These are phyloP conservation scores for Zizania palustris DNA, from an alignment of 202 grass and related monocot species.

Conservation along the genomic window DNA sequence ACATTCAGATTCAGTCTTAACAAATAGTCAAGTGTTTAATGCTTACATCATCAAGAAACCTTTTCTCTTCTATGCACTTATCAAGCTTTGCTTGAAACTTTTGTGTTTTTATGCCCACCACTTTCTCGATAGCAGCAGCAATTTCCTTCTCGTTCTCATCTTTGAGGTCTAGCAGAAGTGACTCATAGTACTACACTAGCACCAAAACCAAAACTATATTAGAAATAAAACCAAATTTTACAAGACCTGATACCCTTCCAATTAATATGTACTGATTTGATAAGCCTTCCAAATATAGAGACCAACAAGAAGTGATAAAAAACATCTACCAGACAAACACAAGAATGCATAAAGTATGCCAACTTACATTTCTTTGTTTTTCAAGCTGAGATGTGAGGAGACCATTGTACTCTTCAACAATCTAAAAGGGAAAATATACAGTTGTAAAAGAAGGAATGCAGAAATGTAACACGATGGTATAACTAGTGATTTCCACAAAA, in stretches of 20 bases:
- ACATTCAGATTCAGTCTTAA: slow-evolving; percentile 31
- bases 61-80: slow-evolving; percentile 69
- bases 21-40: slow-evolving; percentile 34
- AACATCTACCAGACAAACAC: slow-evolving; percentile 18
- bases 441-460: background rate
- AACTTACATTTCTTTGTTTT: slow-evolving; percentile 98
- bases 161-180: slow-evolving; percentile 75
- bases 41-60: slow-evolving; percentile 83
- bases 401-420: slow-evolving; percentile 90
- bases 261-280: background rate
- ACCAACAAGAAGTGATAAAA: background rate
- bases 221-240: slow-evolving; percentile 32
- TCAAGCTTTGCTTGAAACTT: slow-evolving; percentile 74
- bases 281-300: slow-evolving; percentile 14
- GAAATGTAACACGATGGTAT: slow-evolving; percentile 32
- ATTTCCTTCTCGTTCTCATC: slow-evolving; percentile 79
- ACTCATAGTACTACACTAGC: slow-evolving; percentile 75
- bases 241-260: slow-evolving; percentile 5
- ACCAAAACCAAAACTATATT: slow-evolving; percentile 53
- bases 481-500: slow-evolving; percentile 39
- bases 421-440: slow-evolving; percentile 51
- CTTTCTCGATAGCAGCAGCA: slow-evolving; percentile 54
- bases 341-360: background rate
- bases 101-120: slow-evolving; percentile 53
- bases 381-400: slow-evolving; percentile 91